Evolutionary conservation across 2,329 filamentous ascomycete species (phyloP), one percentile per base, ranked within the genome.

Genomic region (Paracoccidioides brasiliensis): DNA sequence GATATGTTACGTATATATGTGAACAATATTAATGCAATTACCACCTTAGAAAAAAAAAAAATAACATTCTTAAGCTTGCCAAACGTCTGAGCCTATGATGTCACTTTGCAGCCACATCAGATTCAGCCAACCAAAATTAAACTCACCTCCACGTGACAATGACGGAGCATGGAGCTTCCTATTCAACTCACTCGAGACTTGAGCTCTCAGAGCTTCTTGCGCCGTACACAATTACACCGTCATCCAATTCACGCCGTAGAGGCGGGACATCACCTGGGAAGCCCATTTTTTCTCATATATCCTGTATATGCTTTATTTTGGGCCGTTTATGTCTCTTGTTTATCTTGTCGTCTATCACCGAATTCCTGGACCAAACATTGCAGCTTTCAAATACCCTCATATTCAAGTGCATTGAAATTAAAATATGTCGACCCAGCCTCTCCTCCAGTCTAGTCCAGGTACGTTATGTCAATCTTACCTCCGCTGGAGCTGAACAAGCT

Each of bases 381-480:
- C 15, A 40, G 12, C 32, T 35, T 35, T 35, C 32, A 46, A 5
- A 48, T 54, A 48, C n/a, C 52, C n/a, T 1, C 15, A 33, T 30
- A 37, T 28, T 41, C 33, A 12, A 22, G 9, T 46, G 7, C 32
- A 30, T 38, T 53, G 3, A n/a, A 6, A 6, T 40, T 37, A 48
- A 70, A 79, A 62, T 67, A 97, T 98, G 93, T 98, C 93, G 61
- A 90, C 85, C 70, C 91, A 96, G 76, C 93, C 93, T 67, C 87
- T 98, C 57, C 88, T 98, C 63, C 90, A 96, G 70, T 91, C 89
- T 53, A 86, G 90, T 53, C 90, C 90, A 62, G 90, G 90, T 95
- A 79, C 64, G 78, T 67, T 33, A 33, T 38, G 8, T 35, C 45
- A 51, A 48, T 41, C 35, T 22, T n/a, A 30, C 37, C 48, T 54